These are phyloP conservation scores for Bipolaris victoriae DNA, from an alignment of 2,329 filamentous ascomycete genomes.

Conservation along the genomic window DNA sequence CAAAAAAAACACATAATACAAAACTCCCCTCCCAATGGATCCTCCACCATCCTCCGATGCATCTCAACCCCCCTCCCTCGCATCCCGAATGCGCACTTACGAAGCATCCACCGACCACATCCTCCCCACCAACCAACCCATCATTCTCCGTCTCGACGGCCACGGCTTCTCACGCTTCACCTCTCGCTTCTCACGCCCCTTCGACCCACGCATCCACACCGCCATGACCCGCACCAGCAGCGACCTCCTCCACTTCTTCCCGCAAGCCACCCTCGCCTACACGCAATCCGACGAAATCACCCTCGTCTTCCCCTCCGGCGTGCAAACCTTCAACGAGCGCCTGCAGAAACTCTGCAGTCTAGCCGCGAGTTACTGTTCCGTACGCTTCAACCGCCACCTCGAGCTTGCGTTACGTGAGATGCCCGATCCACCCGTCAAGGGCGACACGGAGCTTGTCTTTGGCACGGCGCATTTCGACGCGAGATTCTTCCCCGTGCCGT, in stretches of 20 bases:
- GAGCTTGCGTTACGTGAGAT: conserved; percentile 12
- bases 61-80: conserved; percentile 23
- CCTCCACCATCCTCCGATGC: neutral
- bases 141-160: conserved; percentile 40
- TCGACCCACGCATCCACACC: conserved; percentile 41
- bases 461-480: conserved; percentile 41
- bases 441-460: conserved; percentile 18
- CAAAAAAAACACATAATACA: too few relatives aligned
- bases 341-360: conserved; percentile 41
- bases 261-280: conserved; percentile 38
- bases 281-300: conserved; percentile 46
- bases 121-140: conserved; percentile 26
- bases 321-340: conserved; percentile 37
- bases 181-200: conserved; percentile 34
- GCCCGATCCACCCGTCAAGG: conserved; percentile 29
- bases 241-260: conserved; percentile 38
- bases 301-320: conserved; percentile 36
- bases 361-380: conserved; percentile 36
- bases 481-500: conserved; percentile 35
- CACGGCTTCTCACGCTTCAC: conserved; percentile 43
- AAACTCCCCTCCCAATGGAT: neutral
- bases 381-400: conserved; percentile 37
- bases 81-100: conserved; percentile 42
- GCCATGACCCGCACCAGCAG: conserved; percentile 37
- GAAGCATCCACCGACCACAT: conserved; percentile 35